Base-by-base conservation (phyloP, 2,329 filamentous ascomycete genomes). In the Fusarium palustre region DNA sequence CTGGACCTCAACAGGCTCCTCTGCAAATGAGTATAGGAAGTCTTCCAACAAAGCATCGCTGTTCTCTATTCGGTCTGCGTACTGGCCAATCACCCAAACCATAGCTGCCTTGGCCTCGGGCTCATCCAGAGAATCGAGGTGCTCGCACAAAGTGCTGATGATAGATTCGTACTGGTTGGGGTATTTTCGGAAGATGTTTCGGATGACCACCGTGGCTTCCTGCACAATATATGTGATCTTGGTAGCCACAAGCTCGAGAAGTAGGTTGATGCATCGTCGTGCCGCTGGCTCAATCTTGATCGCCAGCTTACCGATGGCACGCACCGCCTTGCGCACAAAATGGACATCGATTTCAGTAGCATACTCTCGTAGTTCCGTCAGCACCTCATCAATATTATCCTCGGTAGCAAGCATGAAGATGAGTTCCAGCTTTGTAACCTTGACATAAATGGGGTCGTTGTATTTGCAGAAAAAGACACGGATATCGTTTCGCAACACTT, bases 391-490 rank as follows among this genome's bases (percentile, higher is more conserved):
- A 73, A 99, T 99, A 78, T 99, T 99, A 75, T 91, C 92, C 80
- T 97, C 94, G 34, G 89, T 97, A 10, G 96, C 96, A 64, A 99
- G 87, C 96, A 98, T 99, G 81, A 99, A 99, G 71, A 99, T 98
- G 73, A 99, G 87, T 81, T 99, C 96, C 50, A 99, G 86, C 81
- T 99, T 99, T 18, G 96, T 99, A 53, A 99, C 96, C 81, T 99
- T 99, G 82, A 99, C 96, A 79, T 98, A 99, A 69, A 99, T 99
- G 0, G 96, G 96, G 77, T 99, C 96, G 79, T 99, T 99, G 82
- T 99, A 99, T 85, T 99, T 99, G 89, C 96, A 99, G 82, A 99
- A 99, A 82, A 99, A 99, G 33, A 99, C 96, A 47, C 96, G 90
- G 67, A 99, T 98, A 79, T 99, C 96, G 80, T 97, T 98, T 68